Conservation (phyloP, 2,329 filamentous ascomycete genomes). For the Penicillium sumatraense region DNA sequence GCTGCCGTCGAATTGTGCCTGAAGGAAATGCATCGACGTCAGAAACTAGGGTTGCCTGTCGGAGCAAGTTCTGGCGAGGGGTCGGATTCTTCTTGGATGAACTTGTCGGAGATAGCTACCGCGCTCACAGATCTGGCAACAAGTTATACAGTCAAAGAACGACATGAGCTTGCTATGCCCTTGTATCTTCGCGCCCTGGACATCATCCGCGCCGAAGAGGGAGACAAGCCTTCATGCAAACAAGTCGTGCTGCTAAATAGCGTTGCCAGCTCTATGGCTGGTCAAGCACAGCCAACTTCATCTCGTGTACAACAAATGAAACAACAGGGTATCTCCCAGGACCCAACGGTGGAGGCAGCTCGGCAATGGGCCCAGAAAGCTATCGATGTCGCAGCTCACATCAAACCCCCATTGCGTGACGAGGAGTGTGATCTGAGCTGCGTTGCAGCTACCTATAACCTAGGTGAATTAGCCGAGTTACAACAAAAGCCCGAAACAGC, state of each 20-base stretch:
- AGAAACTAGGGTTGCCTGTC: conserved; percentile 68
- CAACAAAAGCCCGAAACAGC: conserved; percentile 69
- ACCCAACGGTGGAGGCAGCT: conserved; percentile 70
- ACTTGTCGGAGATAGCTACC: conserved; percentile 42
- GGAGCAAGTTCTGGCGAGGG: conserved; percentile 49
- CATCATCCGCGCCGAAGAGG: conserved; percentile 59
- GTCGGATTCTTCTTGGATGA: conserved; percentile 40
- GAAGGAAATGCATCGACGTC: conserved; percentile 72
- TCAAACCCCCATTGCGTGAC: conserved; percentile 68
- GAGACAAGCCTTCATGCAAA: conserved; percentile 66
- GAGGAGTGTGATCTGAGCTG: conserved; percentile 85
- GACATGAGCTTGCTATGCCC: conserved; percentile 81
- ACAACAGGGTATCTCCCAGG: conserved; percentile 52
- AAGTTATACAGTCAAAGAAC: conserved; percentile 73
- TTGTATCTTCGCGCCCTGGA: conserved; percentile 84
- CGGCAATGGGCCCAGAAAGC: conserved; percentile 80
- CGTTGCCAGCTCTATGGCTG: conserved; percentile 53
- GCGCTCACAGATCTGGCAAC: conserved; percentile 67
- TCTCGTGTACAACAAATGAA: conserved; percentile 33
- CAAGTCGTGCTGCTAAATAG: conserved; percentile 73
- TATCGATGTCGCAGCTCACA: conserved; percentile 66
- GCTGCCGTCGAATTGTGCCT: conserved; percentile 82
- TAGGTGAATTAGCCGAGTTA: conserved; percentile 82
- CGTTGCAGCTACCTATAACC: conserved; percentile 80
- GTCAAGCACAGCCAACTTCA: conserved; percentile 35